Base-by-base conservation (phyloP, 768 basidiomycete species). In the Cystobasidium onofrii region DNA sequence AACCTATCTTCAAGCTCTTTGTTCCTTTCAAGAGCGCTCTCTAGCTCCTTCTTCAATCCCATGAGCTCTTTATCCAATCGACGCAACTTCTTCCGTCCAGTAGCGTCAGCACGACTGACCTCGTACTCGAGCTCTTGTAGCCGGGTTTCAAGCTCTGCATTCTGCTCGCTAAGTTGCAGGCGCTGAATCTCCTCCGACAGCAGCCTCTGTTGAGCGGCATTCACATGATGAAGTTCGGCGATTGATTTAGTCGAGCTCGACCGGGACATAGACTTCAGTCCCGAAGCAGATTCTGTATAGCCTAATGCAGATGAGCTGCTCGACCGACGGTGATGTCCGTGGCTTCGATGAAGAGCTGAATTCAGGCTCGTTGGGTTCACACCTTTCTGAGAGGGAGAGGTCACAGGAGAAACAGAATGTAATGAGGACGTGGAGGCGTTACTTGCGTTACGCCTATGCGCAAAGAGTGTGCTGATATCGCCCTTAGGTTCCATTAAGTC, bases 51-150 rank as follows among this genome's bases (percentile, higher is more conserved):
- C 57, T 87, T 84, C 34, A 94, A 84, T 3, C 83, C 83, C 67
- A 84, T 82, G n/a, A 94, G 89, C 83, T 94, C 91, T 79, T 86
- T 87, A 81, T 92, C 90, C 64, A 94, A 80, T 78, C 84, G 84
- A 54, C 87, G 86, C 23, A 94, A 83, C 76, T 86, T 87, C 39
- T 86, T 85, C 73, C 88, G 85, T 15, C 91, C 90, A 0, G 84
- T 83, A 43, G 85, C 85, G 76, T 92, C 90, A 1, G 88, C 84
- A 54, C 85, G 85, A 13, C 80, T 81, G 18, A 90, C 87, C 74
- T 92, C 90, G 0, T 84, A 80, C 79, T 92, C 89, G 12, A 93
- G 84, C 74, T 85, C 85, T 81, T 91, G 88, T 4, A 93, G 84
- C 76, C 90, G 90, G 29, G 84, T 81, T 2, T 90, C 81, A 18